Percentiles rank a stretch among this genome's conserved stretches.
These are phyloP conservation scores for Sedum album DNA, from an alignment of 164 flowering plant genomes.

Conservation along the genomic window DNA sequence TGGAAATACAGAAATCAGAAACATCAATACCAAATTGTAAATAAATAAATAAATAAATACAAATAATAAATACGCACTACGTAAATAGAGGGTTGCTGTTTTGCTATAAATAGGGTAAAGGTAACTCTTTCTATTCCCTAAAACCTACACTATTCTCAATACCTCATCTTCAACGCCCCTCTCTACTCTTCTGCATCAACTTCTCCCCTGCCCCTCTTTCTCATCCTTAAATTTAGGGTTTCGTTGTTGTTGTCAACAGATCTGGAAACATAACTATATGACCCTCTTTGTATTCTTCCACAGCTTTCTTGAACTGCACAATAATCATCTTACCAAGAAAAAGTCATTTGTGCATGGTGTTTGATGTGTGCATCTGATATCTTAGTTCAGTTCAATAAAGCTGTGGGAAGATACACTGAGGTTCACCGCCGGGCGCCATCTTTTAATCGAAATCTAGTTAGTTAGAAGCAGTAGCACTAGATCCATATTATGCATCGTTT, in stretches of 20 bases:
- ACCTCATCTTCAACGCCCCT: slow-evolving; percentile 6
- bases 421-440: slow-evolving; percentile 10
- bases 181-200: slow-evolving; percentile 7
- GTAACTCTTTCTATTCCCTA: slow-evolving; percentile 11
- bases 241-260: slow-evolving; percentile 1
- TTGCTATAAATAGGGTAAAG: slow-evolving; percentile 7
- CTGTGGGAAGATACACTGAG: slow-evolving; percentile 51
- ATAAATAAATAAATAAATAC: not conserved
- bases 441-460: too few species aligned
- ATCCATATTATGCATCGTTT: slow-evolving; percentile 1
- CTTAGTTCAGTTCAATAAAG: slow-evolving; percentile 46
- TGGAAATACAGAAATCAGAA: slow-evolving; percentile 18
- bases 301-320: slow-evolving; percentile 84
- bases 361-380: not conserved
- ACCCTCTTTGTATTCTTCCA: slow-evolving; percentile 59
- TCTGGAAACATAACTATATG: slow-evolving; percentile 11
- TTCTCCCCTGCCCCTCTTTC: not conserved
- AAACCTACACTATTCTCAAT: slow-evolving; percentile 14
- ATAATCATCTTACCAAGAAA: not conserved
- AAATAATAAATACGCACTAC: not conserved
- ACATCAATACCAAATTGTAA: slow-evolving; percentile 12
- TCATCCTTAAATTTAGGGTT: slow-evolving; percentile 19
- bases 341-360: not conserved
- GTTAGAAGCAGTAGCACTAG: not conserved
- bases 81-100: not conserved